Base-by-base conservation (phyloP, 1,284 basidiomycete species). In the Leccinum angustisporum region DNA sequence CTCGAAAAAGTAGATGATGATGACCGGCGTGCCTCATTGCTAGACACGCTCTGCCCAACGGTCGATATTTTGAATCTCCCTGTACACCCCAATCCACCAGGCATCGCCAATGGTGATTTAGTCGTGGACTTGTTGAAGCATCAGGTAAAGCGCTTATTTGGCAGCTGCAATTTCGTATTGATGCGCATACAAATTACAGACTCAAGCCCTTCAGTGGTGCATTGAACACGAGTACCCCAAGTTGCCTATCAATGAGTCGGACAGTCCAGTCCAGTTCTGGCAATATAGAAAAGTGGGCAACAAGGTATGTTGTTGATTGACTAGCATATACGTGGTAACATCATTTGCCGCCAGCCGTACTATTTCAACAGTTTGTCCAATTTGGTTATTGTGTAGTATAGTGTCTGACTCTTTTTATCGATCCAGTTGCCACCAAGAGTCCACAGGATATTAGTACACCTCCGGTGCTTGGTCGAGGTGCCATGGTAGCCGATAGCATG, bases 401-500 rank as follows among this genome's bases (percentile, higher is more conserved):
- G 16, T 46, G 30, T 10, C 56, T 60, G 33, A 60, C 46, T 59
- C 10, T n/a, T 27, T 30, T 25, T 50, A 13, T 25, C 34, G 30
- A 65, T 62, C 8, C 60, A 86, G 88, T 94, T 59, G 92, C 89
- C 0, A 95, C 93, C 0, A 89, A 90, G 68, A 89, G 86, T 3
- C 92, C 91, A 18, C 90, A 91, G 72, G 79, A 81, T 53, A 76
- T 76, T 10, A 58, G n/a, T 5, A 63, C 62, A 0, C 74, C 83
- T 3, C 94, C 94, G 0, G 65, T 69, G 0, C 82, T 97, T 16
- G 93, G 93, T 5, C 81, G 89, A 65, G 94, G 95, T 18, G 94
- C 92, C 1, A 80, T 96, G 54, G 86, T 92, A 61, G 93, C 91
- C 0, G 95, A 97, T 75, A 91, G 91, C 43, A 97, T 97, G 94